A percentile compares a stretch with the other conserved stretches of the same genome.
Conservation (phyloP, 192 early-diverging fungal genomes). For the Phycomyces nitens region DNA sequence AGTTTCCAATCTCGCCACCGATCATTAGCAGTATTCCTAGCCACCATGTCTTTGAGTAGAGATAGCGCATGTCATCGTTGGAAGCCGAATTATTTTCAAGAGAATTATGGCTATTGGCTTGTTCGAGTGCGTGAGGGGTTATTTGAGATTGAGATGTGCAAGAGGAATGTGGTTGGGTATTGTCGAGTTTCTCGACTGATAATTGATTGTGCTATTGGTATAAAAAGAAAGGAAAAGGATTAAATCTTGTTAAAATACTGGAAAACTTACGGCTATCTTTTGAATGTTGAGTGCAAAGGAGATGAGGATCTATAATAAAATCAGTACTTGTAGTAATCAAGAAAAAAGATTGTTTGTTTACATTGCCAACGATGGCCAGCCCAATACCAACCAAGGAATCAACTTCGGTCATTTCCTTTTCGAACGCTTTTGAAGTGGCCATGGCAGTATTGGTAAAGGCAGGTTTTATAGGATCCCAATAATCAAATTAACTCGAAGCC, state of each 20-base stretch:
- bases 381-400: constrained; percentile 54
- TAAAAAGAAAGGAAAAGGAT: not conserved
- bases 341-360: constrained; percentile 15
- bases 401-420: constrained; percentile 2
- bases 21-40: constrained; percentile 61
- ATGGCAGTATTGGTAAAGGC: not conserved
- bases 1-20: constrained; percentile 47
- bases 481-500: too few relatives aligned
- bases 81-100: not conserved
- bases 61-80: constrained; percentile 24
- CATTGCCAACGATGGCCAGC: constrained; percentile 57
- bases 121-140: too few relatives aligned
- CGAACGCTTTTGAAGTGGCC: not conserved
- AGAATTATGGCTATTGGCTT: not conserved
- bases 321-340: too few relatives aligned
- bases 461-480: not conserved
- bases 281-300: constrained; percentile 67
- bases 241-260: not conserved
- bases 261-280: constrained; percentile 46
- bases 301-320: constrained; percentile 48
- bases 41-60: constrained; percentile 58
- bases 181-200: not conserved
- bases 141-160: too few relatives aligned
- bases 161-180: too few relatives aligned
- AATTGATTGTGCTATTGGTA: constrained; percentile 16